phyloP scores from a whole-genome alignment of 2,329 filamentous ascomycete species.

The Rasamsonia emersonii region DNA sequence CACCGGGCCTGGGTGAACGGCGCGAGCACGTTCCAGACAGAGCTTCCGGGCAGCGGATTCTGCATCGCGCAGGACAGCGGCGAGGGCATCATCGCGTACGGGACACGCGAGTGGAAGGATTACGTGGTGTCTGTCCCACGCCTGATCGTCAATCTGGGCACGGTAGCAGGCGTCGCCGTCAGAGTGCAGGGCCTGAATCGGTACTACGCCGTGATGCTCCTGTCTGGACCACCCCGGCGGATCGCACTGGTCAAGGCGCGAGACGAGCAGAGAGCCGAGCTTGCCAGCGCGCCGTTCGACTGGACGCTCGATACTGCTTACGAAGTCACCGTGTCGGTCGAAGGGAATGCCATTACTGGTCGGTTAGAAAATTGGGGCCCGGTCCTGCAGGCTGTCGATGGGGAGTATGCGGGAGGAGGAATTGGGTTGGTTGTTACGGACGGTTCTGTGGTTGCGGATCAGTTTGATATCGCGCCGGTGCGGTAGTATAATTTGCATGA shows the following conservation, averaged over 20 bases:
- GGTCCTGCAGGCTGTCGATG: background rate
- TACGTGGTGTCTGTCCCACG: background rate
- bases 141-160: background rate
- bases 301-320: background rate
- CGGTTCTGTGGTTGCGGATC: background rate
- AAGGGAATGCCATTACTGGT: background rate
- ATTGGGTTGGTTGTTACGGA: conserved; percentile 1
- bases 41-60: background rate
- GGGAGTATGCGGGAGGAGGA: background rate
- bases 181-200: conserved; percentile 1
- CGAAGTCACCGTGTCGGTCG: background rate
- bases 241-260: background rate
- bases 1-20: background rate
- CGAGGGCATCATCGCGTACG: background rate
- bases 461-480: background rate
- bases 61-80: background rate
- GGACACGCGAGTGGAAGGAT: background rate
- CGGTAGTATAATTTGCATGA: too few relatives aligned
- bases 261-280: background rate
- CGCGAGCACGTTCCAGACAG: background rate
- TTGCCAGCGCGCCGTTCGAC: background rate
- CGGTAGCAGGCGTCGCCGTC: background rate
- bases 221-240: background rate
- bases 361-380: background rate
- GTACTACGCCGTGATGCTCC: background rate